Evolutionary conservation across 164 flowering plant genomes (phyloP), one percentile per base, ranked within the genome.

Genomic region (Magnolia sinica): DNA sequence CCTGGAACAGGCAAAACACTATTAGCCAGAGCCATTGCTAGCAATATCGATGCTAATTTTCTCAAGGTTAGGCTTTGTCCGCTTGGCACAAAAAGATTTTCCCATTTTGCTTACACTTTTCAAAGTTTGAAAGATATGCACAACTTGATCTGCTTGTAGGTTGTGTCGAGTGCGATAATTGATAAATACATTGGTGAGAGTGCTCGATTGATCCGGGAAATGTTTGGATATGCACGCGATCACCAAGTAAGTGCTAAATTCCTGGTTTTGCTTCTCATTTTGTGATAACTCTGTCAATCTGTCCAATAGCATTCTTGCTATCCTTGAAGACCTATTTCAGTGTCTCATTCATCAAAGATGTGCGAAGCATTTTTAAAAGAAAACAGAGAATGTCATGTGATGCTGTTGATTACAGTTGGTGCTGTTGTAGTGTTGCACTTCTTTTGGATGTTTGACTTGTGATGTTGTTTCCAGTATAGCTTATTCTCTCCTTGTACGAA

Each of bases 1-100:
- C 99, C 99, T 78, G 98, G 98, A 11, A 93, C 97, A 20, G 99
- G 99, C 51, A 95, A 93, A 86, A 95, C 99, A 55, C 81, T 93
- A 70, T 84, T 95, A 74, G 97, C 98, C 18, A 85, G 98, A 79
- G 99, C 96, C 10, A 91, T 96, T 81, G 98, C 98, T 11, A 95
- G 97, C 79, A 95, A 93, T 58, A 90, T 93, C 61, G 98, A 95
- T 87, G 99, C 99, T 63, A 95, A 91, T 81, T 93, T 95, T 81
- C 86, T 95, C 45, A 93, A 95, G 95, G 98, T 92, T 37, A 20
- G 68, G 49, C 29, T 27, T 31, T 37, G 18, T 68, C 16, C 16
- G 9, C 29, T 29, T 13, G 45, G 71, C 29, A 68, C 16, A 55
- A 55, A 55, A 55, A 11, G 61, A 55, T 55, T 9, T 68, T 31